Base-by-base conservation (phyloP, 2,329 filamentous ascomycete species). In the Epicoccum nigrum region DNA sequence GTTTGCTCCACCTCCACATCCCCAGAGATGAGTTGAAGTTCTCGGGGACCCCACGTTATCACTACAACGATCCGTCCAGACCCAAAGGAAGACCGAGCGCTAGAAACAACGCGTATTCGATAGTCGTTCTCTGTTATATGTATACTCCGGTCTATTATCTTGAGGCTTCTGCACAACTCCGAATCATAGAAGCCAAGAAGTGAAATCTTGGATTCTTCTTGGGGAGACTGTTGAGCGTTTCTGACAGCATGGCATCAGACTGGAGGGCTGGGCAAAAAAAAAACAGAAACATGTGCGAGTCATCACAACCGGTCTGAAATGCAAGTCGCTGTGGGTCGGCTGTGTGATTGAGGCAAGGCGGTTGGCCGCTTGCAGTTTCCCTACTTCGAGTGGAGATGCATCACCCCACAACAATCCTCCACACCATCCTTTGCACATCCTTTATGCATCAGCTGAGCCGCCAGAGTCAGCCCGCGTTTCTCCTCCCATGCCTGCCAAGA, bases 271-370 rank as follows among this genome's bases (percentile, higher is more conserved):
- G 42, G 42, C 48, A 46, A 32, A 31, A 9, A 46, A 32, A 31
- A 9, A 7, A 17, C 12, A 2, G 19, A 35, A 8, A 21, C n/a
- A 31, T 4, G 15, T 19, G 31, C 50, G 44, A 54, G 51, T 54
- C 51, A 54, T 41, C 51, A n/a, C 12, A 16, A 40, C 51, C 51
- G 51, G 51, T 53, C 33, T 47, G 40, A 2, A 17, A 47, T 42
- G 48, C 39, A 45, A 33, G 23, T 19, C n/a, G 34, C 32, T 9
- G 28, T 45, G 35, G 30, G 42, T 35, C 5, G 12, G n/a, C 20
- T 19, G 17, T 12, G 12, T n/a, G 17, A 30, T 40, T 17, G 21
- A 25, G 23, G 21, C 23, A 45, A 51, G 47, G 47, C 39, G 50
- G 32, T 35, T 17, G 31, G 39, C 39, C 20, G 33, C 21, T 8